Base-by-base conservation (phyloP, 228 moss, liverwort and hornwort species). In the Sphagnum magellanicum region DNA sequence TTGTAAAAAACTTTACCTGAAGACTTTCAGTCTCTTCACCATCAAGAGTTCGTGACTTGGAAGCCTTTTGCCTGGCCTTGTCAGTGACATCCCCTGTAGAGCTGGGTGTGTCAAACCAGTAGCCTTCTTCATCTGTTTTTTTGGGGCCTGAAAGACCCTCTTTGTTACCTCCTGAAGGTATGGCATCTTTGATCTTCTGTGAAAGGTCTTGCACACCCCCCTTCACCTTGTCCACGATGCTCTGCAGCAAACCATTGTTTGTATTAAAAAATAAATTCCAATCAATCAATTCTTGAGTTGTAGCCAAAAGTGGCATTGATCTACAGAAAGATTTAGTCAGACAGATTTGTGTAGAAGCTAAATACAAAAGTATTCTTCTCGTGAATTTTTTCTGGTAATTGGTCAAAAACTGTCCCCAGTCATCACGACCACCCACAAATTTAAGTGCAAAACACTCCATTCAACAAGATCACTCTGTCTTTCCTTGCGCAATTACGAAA, bases 81-180 rank as follows among this genome's bases (percentile, higher is more conserved):
- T 77, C 71, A 0, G 68, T 69, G 4, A 81, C 66, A 5, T 71
- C 77, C 5, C 81, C 77, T 4, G 77, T 74, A 14, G 77, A 81
- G 51, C 74, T 81, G 32, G 32, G 32, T 5, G 57, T 64, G 58
- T 74, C 68, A 53, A 62, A 49, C 4, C 63, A 57, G 48, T 68
- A 63, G 11, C 67, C 74, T 16, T 51, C 50, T 5, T 63, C 63
- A 13, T 68, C 74, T 10, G 12, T 55, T 12, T 55, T 53, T 49
- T 63, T 68, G 62, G 74, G 74, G 55, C 55, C 55, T 8, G 55
- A 8, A 8, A 55, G 9, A 1, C 55, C 0, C 49, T 50, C 16
- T 58, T 50, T 6, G 52, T 63, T 71, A 16, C 53, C 63, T 10
- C 63, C 6, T 5, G 51, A 49, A 16, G 70, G 70, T n/a, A 70